Percentiles rank a stretch among this genome's conserved stretches.
These are phyloP conservation scores for Nematocida major DNA, from an alignment of 371 early-diverging fungal species.

Conservation along the genomic window DNA sequence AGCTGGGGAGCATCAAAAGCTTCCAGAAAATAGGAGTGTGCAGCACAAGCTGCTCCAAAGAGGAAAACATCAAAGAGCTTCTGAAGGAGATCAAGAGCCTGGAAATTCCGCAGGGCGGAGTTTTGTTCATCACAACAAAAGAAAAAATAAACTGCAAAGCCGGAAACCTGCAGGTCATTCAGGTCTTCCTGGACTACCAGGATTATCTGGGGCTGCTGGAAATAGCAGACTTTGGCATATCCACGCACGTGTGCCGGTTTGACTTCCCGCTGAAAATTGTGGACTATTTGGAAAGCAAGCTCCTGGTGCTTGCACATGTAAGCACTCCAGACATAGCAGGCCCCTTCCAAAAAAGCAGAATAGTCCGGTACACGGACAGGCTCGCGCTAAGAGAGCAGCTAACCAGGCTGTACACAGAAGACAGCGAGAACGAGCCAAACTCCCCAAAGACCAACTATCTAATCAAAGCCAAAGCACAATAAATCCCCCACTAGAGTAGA, in stretches of 20 bases:
- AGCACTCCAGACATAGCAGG: not conserved
- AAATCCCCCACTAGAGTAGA: too few species aligned
- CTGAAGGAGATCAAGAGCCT: not conserved
- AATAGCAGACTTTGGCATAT: slow-evolving; percentile 40
- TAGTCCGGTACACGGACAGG: slow-evolving; percentile 8
- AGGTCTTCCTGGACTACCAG: slow-evolving; percentile 32
- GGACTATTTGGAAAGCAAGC: slow-evolving; percentile 15
- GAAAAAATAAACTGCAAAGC: not conserved
- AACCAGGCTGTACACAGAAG: not conserved
- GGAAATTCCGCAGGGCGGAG: not conserved
- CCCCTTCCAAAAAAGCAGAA: not conserved
- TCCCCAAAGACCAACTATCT: too few species aligned
- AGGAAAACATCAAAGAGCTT: slow-evolving; percentile 19
- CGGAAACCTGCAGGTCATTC: not conserved
- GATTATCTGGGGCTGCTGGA: slow-evolving; percentile 37
- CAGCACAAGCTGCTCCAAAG: slow-evolving; percentile 44
- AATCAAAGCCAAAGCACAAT: too few species aligned
- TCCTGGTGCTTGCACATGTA: slow-evolving; percentile 21
- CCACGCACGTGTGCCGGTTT: slow-evolving; percentile 29
- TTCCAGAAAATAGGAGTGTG: slow-evolving; percentile 12
- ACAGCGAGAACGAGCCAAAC: not conserved
- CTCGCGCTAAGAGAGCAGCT: not conserved
- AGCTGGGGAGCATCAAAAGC: not conserved
- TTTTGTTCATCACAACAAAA: slow-evolving; percentile 40
- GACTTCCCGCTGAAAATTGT: slow-evolving; percentile 48